Conservation (phyloP, 2,329 filamentous ascomycete species). For the Hyphodiscus sp. region DNA sequence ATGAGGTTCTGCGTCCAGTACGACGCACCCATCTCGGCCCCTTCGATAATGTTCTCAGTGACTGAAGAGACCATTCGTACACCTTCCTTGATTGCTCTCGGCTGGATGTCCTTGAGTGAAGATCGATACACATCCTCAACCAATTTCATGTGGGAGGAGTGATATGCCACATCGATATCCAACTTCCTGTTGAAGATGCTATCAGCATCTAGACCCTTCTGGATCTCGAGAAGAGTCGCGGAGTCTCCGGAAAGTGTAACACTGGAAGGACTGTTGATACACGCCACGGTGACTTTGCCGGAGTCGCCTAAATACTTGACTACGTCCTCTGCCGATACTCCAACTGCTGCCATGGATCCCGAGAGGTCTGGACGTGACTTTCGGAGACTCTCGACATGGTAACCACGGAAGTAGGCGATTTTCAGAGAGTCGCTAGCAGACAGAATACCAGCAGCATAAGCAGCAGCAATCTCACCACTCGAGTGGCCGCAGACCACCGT, state of each 20-base stretch:
- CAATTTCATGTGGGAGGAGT: conserved; percentile 30
- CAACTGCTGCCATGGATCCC: conserved; percentile 51
- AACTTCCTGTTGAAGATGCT: conserved; percentile 29
- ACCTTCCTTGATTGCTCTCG: background rate
- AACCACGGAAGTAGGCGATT: conserved; percentile 19
- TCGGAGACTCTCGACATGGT: background rate
- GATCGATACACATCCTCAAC: conserved; percentile 22
- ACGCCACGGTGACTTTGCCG: conserved; percentile 27
- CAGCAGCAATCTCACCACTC: conserved; percentile 40
- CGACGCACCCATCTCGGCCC: conserved; percentile 17
- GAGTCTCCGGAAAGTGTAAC: conserved; percentile 19
- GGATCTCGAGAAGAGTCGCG: conserved; percentile 7
- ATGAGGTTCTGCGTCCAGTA: conserved; percentile 43
- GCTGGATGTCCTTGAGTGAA: background rate
- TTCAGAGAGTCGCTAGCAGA: conserved; percentile 18
- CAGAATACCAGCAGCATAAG: conserved; percentile 34
- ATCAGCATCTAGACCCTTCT: conserved; percentile 4
- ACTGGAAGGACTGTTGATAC: conserved; percentile 21
- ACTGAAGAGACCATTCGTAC: conserved; percentile 38
- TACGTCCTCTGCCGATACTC: conserved; percentile 6
- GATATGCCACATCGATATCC: conserved; percentile 36
- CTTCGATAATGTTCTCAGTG: conserved; percentile 9
- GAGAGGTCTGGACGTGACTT: too few species aligned
- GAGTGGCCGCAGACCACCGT: conserved; percentile 37
- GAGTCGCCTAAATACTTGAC: background rate